These are phyloP conservation scores for Colletotrichum eleusines DNA, from an alignment of 2,329 filamentous ascomycete species.

Conservation along the genomic window DNA sequence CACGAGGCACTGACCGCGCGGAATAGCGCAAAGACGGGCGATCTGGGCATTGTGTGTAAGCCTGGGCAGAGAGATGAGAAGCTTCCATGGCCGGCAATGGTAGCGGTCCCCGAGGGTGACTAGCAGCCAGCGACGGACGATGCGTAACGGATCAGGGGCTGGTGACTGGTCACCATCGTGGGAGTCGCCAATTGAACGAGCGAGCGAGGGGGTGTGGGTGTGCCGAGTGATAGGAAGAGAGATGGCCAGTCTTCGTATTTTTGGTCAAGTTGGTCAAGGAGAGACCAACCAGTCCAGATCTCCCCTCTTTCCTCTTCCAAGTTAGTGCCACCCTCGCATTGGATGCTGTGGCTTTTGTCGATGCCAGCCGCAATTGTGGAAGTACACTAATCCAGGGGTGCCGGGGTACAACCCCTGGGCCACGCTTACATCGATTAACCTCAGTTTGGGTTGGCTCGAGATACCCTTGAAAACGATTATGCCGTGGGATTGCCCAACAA, in stretches of 20 bases:
- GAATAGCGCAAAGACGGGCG: conserved; percentile 28
- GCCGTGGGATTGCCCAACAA: conserved; percentile 5
- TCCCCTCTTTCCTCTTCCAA: conserved; percentile 16
- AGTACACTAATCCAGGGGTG: conserved; percentile 20
- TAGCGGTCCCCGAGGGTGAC: background rate
- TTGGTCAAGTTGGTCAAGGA: conserved; percentile 14
- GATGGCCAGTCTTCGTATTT: conserved; percentile 35
- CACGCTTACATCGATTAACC: conserved; percentile 29
- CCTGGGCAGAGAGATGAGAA: conserved; percentile 11
- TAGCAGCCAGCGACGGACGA: conserved; percentile 5
- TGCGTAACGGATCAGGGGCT: conserved; percentile 2
- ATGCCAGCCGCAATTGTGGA: conserved; percentile 21
- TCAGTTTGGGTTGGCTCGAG: conserved; percentile 13
- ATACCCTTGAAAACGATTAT: background rate
- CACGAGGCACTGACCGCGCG: conserved; percentile 16
- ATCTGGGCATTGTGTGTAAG: conserved; percentile 31
- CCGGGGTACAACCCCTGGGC: conserved; percentile 27
- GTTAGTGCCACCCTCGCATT: conserved; percentile 18
- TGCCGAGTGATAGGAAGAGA: background rate
- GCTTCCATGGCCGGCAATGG: conserved; percentile 2
- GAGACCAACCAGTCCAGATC: background rate
- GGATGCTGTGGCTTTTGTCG: conserved; percentile 23
- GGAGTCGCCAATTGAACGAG: background rate
- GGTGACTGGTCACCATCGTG: background rate
- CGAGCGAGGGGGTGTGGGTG: background rate